Evolutionary conservation across 1,139 yeast species (phyloP).

Genomic region (Suhomyces taliae): DNA sequence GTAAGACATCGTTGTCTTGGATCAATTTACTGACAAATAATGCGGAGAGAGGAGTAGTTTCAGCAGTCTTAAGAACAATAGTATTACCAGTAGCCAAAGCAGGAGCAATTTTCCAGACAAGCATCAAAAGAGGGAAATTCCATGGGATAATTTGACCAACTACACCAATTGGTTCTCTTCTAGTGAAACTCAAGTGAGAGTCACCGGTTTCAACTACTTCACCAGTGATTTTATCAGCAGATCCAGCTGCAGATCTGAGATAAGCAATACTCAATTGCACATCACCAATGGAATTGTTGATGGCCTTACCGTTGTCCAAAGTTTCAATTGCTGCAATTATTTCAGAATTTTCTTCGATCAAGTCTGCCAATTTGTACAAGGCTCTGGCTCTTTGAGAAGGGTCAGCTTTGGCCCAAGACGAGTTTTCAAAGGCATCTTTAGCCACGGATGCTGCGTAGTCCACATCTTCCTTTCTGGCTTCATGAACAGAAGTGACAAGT

Average conservation of each 20-base stretch:
- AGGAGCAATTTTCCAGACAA: constrained; percentile 85
- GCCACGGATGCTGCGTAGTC: constrained; percentile 62
- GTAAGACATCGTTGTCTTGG: constrained; percentile 66
- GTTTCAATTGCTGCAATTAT: constrained; percentile 10
- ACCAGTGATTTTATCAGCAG: constrained; percentile 21
- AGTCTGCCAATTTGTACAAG: constrained; percentile 11
- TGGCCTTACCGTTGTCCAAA: constrained; percentile 12
- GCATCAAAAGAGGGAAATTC: constrained; percentile 86
- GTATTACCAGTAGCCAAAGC: constrained; percentile 83
- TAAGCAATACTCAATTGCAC: constrained; percentile 18
- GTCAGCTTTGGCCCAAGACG: constrained; percentile 11
- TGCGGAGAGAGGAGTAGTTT: constrained; percentile 81
- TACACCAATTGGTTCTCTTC: constrained; percentile 72
- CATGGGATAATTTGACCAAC: constrained; percentile 85
- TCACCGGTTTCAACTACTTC: constrained; percentile 20
- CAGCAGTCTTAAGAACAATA: constrained; percentile 77
- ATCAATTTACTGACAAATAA: constrained; percentile 59
- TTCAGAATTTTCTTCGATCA: constrained; percentile 10
- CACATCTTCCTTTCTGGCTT: constrained; percentile 57
- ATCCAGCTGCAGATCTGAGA: constrained; percentile 21
- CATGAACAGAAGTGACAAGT: constrained; percentile 51
- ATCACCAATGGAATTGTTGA: constrained; percentile 14
- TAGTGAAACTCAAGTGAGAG: constrained; percentile 23
- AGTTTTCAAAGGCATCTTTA: constrained; percentile 42
- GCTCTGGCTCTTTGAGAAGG: constrained; percentile 9